Evolutionary conservation across 305 asterid genomes (phyloP).

Genomic region (Caryopteris hybrid): DNA sequence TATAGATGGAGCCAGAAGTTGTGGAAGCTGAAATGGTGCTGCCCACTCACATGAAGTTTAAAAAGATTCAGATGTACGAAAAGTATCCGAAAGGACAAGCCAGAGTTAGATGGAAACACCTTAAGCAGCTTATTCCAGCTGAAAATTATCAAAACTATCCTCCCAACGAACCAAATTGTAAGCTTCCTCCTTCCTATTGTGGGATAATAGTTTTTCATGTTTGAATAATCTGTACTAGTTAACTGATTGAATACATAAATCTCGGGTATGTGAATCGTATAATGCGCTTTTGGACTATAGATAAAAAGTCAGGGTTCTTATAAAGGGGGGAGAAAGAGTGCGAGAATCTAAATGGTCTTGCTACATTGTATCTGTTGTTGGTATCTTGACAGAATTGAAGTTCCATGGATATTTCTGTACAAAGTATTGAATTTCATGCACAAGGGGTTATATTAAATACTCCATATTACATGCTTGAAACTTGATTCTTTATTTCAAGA

Average conservation of each 20-base stretch:
- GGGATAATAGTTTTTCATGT: background rate
- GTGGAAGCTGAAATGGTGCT: slow-evolving; percentile 75
- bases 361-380: background rate
- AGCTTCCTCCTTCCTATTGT: slow-evolving; percentile 22
- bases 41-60: slow-evolving; percentile 65
- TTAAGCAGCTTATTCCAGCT: slow-evolving; percentile 81
- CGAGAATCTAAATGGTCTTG: background rate
- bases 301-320: too few relatives aligned
- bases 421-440: background rate
- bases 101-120: slow-evolving; percentile 84
- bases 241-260: background rate
- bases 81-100: slow-evolving; percentile 92
- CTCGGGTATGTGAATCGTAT: background rate
- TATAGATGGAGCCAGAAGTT: slow-evolving; percentile 75
- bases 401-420: background rate
- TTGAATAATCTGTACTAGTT: background rate
- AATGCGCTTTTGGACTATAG: background rate
- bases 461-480: background rate
- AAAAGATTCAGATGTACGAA: slow-evolving; percentile 79
- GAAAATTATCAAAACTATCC: slow-evolving; percentile 72
- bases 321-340: background rate
- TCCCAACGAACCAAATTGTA: slow-evolving; percentile 68
- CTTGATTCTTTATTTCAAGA: background rate
- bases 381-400: background rate
- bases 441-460: background rate